Percentiles rank a stretch among this genome's conserved stretches.
phyloP scores from a whole-genome alignment of 2,329 filamentous ascomycete species.

The Pyricularia pennisetigena region DNA sequence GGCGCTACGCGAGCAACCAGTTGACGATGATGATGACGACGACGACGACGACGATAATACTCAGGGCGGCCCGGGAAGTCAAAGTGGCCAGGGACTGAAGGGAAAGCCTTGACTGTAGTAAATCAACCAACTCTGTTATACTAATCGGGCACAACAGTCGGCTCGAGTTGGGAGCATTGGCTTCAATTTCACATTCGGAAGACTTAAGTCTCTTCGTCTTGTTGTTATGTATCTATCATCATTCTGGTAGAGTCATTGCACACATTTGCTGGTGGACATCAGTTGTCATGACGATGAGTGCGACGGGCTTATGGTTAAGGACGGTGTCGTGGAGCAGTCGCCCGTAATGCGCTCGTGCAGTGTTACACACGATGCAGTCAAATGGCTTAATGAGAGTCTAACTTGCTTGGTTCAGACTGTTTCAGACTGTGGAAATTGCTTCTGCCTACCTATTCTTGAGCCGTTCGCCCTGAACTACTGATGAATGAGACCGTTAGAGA shows the following conservation, averaged over 20 bases:
- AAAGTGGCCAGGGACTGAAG: not conserved
- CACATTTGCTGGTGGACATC: not conserved
- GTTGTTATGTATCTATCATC: too few relatives aligned
- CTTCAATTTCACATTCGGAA: too few relatives aligned
- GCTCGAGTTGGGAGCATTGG: too few relatives aligned
- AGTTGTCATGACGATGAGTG: not conserved
- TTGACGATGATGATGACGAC: slow-evolving; percentile 15
- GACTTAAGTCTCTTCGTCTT: too few relatives aligned
- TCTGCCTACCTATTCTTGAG: not conserved
- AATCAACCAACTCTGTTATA: too few relatives aligned
- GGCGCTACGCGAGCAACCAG: slow-evolving; percentile 24
- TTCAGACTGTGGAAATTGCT: not conserved
- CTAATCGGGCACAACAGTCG: too few relatives aligned
- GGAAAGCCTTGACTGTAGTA: not conserved
- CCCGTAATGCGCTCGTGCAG: not conserved
- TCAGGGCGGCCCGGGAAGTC: not conserved
- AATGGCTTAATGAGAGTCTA: not conserved
- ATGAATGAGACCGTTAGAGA: not conserved
- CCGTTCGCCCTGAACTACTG: not conserved
- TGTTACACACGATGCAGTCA: not conserved
- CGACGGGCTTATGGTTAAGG: not conserved
- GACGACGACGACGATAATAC: slow-evolving; percentile 18
- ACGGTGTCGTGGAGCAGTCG: not conserved
- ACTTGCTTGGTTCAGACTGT: not conserved
- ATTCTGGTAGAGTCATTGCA: too few relatives aligned